phyloP scores from a whole-genome alignment of 2,329 filamentous ascomycete genomes.

The Colletotrichum agaves region DNA sequence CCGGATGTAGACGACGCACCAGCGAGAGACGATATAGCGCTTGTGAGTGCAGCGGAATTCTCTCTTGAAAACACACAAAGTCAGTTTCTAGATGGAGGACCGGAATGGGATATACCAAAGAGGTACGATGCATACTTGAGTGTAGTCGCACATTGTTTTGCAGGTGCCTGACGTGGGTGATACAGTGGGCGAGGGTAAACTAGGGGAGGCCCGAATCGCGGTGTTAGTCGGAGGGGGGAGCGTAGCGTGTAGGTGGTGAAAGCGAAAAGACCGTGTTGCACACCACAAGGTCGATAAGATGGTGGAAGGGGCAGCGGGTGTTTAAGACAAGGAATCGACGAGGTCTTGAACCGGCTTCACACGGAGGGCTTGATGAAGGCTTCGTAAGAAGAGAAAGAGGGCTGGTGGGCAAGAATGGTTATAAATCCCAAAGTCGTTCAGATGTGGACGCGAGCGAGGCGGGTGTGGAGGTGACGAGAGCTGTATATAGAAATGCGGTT shows the following conservation, averaged over 20 bases:
- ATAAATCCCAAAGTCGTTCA: conserved; percentile 18
- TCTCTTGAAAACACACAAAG: conserved; percentile 50
- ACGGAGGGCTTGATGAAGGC: neutral
- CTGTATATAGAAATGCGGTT: conserved; percentile 21
- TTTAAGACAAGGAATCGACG: neutral
- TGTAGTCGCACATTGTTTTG: conserved; percentile 61
- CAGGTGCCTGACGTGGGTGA: neutral
- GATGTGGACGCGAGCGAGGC: neutral
- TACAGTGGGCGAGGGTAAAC: neutral
- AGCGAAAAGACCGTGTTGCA: neutral
- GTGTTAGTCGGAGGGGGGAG: conserved; percentile 8
- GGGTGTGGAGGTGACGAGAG: neutral
- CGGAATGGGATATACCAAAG: neutral
- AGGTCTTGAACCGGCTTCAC: neutral
- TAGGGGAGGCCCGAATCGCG: neutral
- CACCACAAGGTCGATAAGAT: neutral
- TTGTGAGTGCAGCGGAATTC: conserved; percentile 64
- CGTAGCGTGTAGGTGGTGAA: neutral
- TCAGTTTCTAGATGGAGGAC: conserved; percentile 24
- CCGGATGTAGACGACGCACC: conserved; percentile 58
- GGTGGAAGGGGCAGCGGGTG: neutral
- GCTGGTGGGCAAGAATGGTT: conserved; percentile 11
- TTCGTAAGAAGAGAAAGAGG: neutral
- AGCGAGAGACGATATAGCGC: conserved; percentile 57
- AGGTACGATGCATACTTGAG: conserved; percentile 50